phyloP scores from a whole-genome alignment of 345 rosid species.

The Euphorbia lathyris region DNA sequence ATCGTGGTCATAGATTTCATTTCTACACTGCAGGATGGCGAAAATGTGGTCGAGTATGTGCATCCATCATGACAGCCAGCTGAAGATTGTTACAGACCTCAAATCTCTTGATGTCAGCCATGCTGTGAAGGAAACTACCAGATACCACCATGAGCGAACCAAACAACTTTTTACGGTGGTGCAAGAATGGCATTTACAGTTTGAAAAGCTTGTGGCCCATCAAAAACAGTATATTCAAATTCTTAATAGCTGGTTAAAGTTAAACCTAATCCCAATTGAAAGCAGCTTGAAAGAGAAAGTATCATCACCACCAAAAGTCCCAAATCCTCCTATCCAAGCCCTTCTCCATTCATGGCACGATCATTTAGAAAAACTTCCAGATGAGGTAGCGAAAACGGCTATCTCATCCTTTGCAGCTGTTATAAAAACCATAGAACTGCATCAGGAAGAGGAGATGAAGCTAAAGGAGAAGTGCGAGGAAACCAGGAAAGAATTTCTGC shows the following conservation, averaged over 20 bases:
- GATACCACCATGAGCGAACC: constrained; percentile 71
- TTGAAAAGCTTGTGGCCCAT: constrained; percentile 60
- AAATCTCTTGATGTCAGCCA: constrained; percentile 56
- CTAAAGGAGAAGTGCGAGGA: constrained; percentile 81
- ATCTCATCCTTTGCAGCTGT: constrained; percentile 74
- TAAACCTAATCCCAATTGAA: constrained; percentile 35
- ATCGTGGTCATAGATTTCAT: constrained; percentile 6
- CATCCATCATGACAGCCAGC: constrained; percentile 67
- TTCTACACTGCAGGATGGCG: constrained; percentile 58
- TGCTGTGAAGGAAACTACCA: constrained; percentile 68
- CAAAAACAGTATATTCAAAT: constrained; percentile 77
- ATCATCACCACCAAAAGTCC: constrained; percentile 71
- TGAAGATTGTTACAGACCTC: constrained; percentile 55
- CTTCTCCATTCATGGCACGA: constrained; percentile 74
- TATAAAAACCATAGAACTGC: constrained; percentile 54
- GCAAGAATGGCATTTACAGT: constrained; percentile 69
- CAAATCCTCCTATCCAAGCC: constrained; percentile 73
- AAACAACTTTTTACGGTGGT: constrained; percentile 55
- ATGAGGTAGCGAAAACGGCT: constrained; percentile 82
- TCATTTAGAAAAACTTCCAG: constrained; percentile 68
- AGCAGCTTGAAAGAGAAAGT: constrained; percentile 35
- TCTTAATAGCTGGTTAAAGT: constrained; percentile 30
- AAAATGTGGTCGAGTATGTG: constrained; percentile 81
- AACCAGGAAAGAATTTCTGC: constrained; percentile 57
- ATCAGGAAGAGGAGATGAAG: constrained; percentile 88